Conservation (phyloP, 139 green algal species). For the Marvania coccoides region DNA sequence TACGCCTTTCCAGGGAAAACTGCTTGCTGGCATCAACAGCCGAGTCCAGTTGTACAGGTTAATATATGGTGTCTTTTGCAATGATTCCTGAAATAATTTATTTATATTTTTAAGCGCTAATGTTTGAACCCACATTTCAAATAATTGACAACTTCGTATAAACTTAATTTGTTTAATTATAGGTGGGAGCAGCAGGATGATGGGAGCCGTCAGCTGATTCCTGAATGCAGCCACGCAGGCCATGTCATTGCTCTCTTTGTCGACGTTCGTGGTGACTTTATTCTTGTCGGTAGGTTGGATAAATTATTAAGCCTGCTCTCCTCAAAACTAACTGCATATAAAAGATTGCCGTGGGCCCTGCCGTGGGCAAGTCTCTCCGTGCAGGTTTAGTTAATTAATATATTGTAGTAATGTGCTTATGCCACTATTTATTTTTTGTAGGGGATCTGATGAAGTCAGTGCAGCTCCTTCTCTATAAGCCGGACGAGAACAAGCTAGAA, state of each 20-base stretch:
- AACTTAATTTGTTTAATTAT: not conserved
- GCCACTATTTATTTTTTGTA: conserved; percentile 10
- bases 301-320: conserved; percentile 74
- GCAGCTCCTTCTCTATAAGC: conserved; percentile 69
- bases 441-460: conserved; percentile 96
- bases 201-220: conserved; percentile 47
- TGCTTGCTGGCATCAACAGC: conserved; percentile 87
- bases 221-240: conserved; percentile 65
- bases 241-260: conserved; percentile 83
- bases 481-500: conserved; percentile 58
- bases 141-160: not conserved
- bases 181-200: conserved; percentile 36
- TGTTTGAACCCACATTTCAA: no score
- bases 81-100: not conserved
- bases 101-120: no score
- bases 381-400: not conserved
- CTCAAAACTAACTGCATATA: conserved; percentile 56
- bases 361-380: not conserved
- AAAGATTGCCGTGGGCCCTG: no score
- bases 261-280: conserved; percentile 68
- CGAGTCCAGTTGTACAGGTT: conserved; percentile 81
- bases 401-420: not conserved
- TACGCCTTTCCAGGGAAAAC: conserved; percentile 60
- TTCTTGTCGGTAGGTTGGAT: conserved; percentile 90
- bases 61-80: conserved; percentile 1